Conservation (phyloP, 1,284 basidiomycete species). For the Fomitopsis schrenkii region DNA sequence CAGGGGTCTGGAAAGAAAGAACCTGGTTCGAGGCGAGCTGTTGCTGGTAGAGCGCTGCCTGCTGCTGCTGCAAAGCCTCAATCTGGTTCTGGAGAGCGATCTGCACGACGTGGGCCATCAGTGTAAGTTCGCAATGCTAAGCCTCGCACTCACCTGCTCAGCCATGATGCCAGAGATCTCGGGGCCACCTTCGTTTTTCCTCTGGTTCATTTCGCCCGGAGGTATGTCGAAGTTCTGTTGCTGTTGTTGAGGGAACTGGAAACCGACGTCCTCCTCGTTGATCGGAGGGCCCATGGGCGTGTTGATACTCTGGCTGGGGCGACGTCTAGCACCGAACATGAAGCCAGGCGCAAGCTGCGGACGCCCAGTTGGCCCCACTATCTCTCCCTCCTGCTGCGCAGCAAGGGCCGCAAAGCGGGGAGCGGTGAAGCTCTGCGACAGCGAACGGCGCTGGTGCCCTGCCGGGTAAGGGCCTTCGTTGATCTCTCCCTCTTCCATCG, state of each 20-base stretch:
- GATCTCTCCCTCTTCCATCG: conserved; percentile 76
- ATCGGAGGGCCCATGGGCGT: conserved; percentile 66
- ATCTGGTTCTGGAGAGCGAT: conserved; percentile 89
- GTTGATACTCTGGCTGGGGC: conserved; percentile 40
- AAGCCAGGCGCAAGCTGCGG: conserved; percentile 88
- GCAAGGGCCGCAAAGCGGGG: conserved; percentile 85
- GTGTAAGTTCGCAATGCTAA: not conserved
- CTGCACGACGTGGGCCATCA: conserved; percentile 35
- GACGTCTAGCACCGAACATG: conserved; percentile 77
- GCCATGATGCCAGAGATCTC: conserved; percentile 87
- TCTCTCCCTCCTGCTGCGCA: conserved; percentile 62
- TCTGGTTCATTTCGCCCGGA: conserved; percentile 38
- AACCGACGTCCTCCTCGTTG: conserved; percentile 73
- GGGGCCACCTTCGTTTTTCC: conserved; percentile 58
- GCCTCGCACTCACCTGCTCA: conserved; percentile 62
- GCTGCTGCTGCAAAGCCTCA: conserved; percentile 86
- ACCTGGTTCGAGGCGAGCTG: conserved; percentile 78
- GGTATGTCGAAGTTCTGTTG: conserved; percentile 23
- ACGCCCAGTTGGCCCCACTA: conserved; percentile 74
- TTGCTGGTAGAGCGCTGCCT: conserved; percentile 83
- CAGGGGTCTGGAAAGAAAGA: conserved; percentile 66
- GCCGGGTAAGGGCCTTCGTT: conserved; percentile 50
- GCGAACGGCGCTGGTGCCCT: conserved; percentile 65
- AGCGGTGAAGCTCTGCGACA: conserved; percentile 79
- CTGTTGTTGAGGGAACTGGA: conserved; percentile 76